Evolutionary conservation across 768 basidiomycete species (phyloP), one percentile per base, ranked within the genome.

Genomic region (Phallus indusiatus): DNA sequence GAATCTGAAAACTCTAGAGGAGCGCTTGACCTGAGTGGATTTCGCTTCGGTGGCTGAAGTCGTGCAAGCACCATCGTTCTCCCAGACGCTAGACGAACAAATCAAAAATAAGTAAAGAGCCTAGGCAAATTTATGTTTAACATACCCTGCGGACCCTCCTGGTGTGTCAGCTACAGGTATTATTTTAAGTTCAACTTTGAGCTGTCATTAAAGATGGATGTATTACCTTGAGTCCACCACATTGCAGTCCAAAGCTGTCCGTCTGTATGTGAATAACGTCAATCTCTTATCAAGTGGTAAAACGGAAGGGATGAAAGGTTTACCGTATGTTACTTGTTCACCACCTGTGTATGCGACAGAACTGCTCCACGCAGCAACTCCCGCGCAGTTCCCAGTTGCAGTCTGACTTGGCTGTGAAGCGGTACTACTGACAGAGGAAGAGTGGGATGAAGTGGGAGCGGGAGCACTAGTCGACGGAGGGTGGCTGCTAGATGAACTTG

Each of bases 201-300:
- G 21, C 12, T 35, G 21, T 20, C 42, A 50, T 69, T 49, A 63
- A 73, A 75, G 71, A 61, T 73, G 28, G 28, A 28, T 28, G 7
- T 28, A 28, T 83, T 78, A 47, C 73, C 75, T 66, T 85, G 70
- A 17, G 81, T 78, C 83, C 85, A 84, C 79, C 80, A 85, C 56
- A 80, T 75, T 2, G 83, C 82, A 12, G 75, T 77, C 75, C 74
- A 78, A 47, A 74, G 67, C 60, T 75, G 64, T 14, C 73, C 72
- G 61, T 70, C 63, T 33, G 46, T 73, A 75, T 33, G 74, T 64
- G 60, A 73, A 28, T 72, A 21, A 70, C 67, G 54, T 76, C 59
- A 17, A 59, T 2, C 48, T 58, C 35, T 34, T 47, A 16, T n/a
- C 35, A 34, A 28, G 18, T n/a, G n/a, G n/a, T 20, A 18, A 14